These are phyloP conservation scores for Agarophyton chilense DNA, from an alignment of 23 red algal genomes.

Conservation along the genomic window DNA sequence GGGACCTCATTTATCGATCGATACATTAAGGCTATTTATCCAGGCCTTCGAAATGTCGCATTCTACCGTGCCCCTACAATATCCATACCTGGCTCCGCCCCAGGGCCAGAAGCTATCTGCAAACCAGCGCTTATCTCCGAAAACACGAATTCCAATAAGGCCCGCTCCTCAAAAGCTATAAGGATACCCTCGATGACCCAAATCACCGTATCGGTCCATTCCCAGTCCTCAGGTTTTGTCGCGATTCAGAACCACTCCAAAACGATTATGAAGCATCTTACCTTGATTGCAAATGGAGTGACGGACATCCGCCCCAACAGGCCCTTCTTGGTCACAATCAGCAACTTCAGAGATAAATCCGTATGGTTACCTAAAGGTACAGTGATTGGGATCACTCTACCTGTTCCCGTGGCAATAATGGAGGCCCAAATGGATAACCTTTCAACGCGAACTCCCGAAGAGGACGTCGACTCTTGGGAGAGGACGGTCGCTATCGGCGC, in stretches of 20 bases:
- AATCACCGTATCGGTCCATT: neutral
- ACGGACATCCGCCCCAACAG: too few species aligned
- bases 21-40: neutral
- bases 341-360: too few species aligned
- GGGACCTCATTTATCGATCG: neutral
- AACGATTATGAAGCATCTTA: neutral
- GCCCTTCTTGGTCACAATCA: too few species aligned
- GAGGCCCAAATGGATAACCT: too few species aligned
- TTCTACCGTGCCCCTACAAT: neutral
- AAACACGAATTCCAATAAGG: neutral
- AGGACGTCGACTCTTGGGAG: too few species aligned
- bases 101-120: neutral
- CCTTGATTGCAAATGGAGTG: too few species aligned
- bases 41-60: neutral
- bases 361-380: too few species aligned
- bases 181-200: too few species aligned
- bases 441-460: too few species aligned
- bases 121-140: neutral
- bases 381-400: too few species aligned
- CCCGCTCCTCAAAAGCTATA: neutral
- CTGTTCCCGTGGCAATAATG: too few species aligned
- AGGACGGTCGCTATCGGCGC: too few species aligned
- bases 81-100: neutral
- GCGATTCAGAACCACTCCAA: slow-evolving; percentile 2
- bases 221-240: neutral